Evolutionary conservation across 2,329 filamentous ascomycete species (phyloP).

Genomic region (Colletotrichum chrysophilum): DNA sequence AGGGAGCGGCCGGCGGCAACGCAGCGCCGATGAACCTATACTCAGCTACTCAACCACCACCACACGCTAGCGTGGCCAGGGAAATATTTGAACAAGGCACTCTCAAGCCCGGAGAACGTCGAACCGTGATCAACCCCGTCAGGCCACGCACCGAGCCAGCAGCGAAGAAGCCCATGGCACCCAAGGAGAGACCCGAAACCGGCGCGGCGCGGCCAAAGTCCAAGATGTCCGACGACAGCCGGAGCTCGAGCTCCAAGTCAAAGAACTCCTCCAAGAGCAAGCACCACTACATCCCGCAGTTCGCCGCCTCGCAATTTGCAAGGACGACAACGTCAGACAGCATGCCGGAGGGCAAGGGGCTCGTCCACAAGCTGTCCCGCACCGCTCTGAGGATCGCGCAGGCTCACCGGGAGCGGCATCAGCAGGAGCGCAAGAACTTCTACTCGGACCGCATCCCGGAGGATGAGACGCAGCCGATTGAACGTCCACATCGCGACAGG

Average conservation of each 20-base stretch:
- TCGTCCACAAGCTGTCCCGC: slow-evolving; percentile 49
- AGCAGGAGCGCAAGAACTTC: slow-evolving; percentile 47
- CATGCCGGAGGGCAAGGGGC: slow-evolving; percentile 37
- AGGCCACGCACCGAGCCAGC: background rate
- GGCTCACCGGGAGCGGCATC: slow-evolving; percentile 40
- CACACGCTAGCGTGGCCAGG: background rate
- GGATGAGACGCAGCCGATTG: slow-evolving; percentile 23
- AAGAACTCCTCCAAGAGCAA: slow-evolving; percentile 8
- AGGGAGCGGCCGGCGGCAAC: slow-evolving; percentile 21
- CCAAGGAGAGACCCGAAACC: background rate
- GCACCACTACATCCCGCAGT: slow-evolving; percentile 58
- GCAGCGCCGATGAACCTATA: background rate
- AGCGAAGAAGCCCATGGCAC: background rate
- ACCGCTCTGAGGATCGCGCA: slow-evolving; percentile 46
- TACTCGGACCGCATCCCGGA: slow-evolving; percentile 43
- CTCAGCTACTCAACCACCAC: background rate
- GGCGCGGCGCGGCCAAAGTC: background rate
- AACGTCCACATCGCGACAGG: slow-evolving; percentile 15
- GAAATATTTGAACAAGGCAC: slow-evolving; percentile 6
- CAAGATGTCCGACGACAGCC: slow-evolving; percentile 21
- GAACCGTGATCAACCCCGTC: background rate
- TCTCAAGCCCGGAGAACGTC: background rate
- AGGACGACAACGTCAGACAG: slow-evolving; percentile 54
- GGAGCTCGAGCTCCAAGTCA: slow-evolving; percentile 7
- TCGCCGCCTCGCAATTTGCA: slow-evolving; percentile 60